These are phyloP conservation scores for Starmerella potacharoeniae DNA, from an alignment of 805 yeast species.

Conservation along the genomic window DNA sequence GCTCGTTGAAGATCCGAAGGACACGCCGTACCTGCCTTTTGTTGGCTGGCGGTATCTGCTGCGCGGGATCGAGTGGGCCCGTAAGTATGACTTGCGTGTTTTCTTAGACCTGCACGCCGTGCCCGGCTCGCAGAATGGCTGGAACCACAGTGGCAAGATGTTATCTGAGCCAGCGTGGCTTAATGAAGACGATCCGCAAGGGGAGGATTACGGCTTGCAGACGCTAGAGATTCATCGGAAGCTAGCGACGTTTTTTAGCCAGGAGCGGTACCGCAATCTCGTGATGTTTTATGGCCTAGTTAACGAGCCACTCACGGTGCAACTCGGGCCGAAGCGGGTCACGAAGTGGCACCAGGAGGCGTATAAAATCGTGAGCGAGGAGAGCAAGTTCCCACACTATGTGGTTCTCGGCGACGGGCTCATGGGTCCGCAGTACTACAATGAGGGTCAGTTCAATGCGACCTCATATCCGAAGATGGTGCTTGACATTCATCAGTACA, in stretches of 20 bases:
- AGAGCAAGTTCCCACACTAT: constrained; percentile 34
- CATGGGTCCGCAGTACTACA: constrained; percentile 48
- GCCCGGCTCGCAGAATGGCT: constrained; percentile 77
- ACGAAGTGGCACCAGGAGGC: constrained; percentile 45
- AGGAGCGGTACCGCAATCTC: constrained; percentile 47
- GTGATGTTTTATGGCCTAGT: constrained; percentile 69
- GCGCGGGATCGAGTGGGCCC: constrained; percentile 57
- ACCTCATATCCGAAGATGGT: constrained; percentile 48
- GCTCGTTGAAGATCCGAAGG: constrained; percentile 30
- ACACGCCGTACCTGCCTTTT: constrained; percentile 45
- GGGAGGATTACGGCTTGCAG: constrained; percentile 31
- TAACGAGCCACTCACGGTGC: constrained; percentile 53
- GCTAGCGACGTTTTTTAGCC: constrained; percentile 54
- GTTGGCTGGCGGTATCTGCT: constrained; percentile 38
- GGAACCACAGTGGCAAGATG: constrained; percentile 39
- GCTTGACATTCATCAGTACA: constrained; percentile 79
- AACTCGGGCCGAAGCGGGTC: constrained; percentile 48
- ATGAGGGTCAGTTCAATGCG: constrained; percentile 38
- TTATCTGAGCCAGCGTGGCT: constrained; percentile 31
- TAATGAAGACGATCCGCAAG: constrained; percentile 34
- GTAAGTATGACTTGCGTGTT: constrained; percentile 46
- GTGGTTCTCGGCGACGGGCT: constrained; percentile 71
- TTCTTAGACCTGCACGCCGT: constrained; percentile 73
- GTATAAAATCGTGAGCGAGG: constrained; percentile 45
- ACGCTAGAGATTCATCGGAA: constrained; percentile 44